Conservation (phyloP, 192 early-diverging fungal genomes). For the Coemansia furcata region DNA sequence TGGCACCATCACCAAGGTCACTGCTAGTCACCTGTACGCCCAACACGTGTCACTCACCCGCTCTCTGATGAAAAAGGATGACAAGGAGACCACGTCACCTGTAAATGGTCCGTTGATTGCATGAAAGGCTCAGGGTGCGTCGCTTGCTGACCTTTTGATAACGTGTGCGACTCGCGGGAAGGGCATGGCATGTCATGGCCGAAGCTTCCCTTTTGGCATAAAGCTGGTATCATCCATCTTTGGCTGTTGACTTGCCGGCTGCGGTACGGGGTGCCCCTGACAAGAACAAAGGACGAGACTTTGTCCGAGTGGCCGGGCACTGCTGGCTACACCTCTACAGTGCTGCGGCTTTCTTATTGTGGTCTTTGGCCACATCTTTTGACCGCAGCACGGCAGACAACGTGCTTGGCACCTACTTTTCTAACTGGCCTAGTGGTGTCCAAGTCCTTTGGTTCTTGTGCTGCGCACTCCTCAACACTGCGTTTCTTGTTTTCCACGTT, state of each 20-base stretch:
- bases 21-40: background rate
- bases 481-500: background rate
- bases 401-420: background rate
- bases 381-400: background rate
- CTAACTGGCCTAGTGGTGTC: background rate
- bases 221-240: background rate
- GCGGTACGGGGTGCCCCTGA: background rate
- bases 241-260: background rate
- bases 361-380: background rate
- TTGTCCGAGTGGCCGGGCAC: background rate
- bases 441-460: background rate
- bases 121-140: background rate
- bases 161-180: background rate
- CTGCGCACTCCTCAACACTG: background rate
- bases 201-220: background rate
- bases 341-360: background rate
- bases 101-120: background rate
- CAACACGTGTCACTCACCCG: background rate
- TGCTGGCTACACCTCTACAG: background rate
- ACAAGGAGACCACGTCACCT: background rate
- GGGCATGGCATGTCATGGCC: background rate
- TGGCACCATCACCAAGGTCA: background rate
- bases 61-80: background rate
- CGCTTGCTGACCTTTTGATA: background rate
- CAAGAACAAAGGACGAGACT: background rate